These are phyloP conservation scores for Puccinia horiana DNA, from an alignment of 1,284 basidiomycete genomes.

Conservation along the genomic window DNA sequence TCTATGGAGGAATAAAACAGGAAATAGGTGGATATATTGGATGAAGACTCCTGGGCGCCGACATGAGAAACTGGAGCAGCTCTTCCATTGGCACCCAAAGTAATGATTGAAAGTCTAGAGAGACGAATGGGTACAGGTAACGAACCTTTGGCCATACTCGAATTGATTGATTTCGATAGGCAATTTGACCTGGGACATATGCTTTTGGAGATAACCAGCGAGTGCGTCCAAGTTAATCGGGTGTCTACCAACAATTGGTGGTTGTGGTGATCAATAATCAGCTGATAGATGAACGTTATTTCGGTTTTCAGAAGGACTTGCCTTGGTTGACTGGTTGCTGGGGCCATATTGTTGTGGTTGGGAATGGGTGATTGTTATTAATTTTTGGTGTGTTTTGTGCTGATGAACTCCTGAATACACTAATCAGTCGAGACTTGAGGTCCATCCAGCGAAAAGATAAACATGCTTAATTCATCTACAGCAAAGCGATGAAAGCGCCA, in stretches of 20 bases:
- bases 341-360: too few relatives aligned
- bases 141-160: constrained; percentile 62
- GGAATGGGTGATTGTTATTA: too few relatives aligned
- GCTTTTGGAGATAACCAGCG: constrained; percentile 68
- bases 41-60: background rate
- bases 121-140: background rate
- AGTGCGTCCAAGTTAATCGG: constrained; percentile 69
- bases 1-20: constrained; percentile 69
- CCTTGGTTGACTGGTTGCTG: too few relatives aligned
- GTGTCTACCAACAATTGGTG: background rate
- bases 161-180: constrained; percentile 87
- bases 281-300: background rate
- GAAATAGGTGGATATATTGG: background rate
- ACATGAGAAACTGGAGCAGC: constrained; percentile 1
- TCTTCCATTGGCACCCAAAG: background rate
- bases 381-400: too few relatives aligned
- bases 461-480: too few relatives aligned
- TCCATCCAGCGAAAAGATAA: too few relatives aligned
- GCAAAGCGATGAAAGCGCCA: too few relatives aligned
- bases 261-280: background rate
- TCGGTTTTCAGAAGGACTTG: too few relatives aligned
- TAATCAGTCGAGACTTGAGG: too few relatives aligned
- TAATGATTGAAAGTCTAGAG: background rate
- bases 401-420: too few relatives aligned
- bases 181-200: constrained; percentile 66